Evolutionary conservation across 1,284 basidiomycete species (phyloP).

Genomic region (Austroboletus niveus): DNA sequence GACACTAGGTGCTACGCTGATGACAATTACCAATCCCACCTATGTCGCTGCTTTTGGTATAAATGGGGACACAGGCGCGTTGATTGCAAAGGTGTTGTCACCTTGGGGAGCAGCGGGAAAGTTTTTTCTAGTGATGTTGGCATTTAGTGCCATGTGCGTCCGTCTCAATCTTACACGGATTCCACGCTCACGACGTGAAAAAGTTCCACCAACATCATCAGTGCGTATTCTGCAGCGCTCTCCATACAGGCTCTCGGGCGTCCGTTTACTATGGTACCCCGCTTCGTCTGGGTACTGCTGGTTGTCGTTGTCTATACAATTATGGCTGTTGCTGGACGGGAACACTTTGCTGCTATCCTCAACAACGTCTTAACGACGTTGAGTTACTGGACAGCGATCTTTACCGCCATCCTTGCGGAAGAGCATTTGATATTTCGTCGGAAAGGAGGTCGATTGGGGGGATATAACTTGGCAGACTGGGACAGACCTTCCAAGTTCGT

Average conservation of each 20-base stretch:
- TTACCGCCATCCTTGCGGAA: constrained; percentile 54
- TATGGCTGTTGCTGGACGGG: constrained; percentile 59
- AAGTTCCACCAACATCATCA: constrained; percentile 45
- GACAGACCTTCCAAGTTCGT: constrained; percentile 38
- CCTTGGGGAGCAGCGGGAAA: constrained; percentile 53
- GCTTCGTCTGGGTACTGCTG: constrained; percentile 58
- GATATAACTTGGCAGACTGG: constrained; percentile 57
- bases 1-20: constrained; percentile 53
- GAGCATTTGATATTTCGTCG: constrained; percentile 59
- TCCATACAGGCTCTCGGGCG: constrained; percentile 57
- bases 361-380: constrained; percentile 53
- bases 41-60: constrained; percentile 49
- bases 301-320: constrained; percentile 55
- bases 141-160: constrained; percentile 50
- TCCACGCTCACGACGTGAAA: too few species aligned
- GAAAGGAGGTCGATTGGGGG: constrained; percentile 41
- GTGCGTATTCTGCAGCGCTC: constrained; percentile 56
- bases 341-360: constrained; percentile 59
- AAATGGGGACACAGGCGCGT: constrained; percentile 48
- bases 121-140: constrained; percentile 58
- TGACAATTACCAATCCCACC: constrained; percentile 52
- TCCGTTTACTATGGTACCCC: constrained; percentile 53
- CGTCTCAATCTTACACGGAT: constrained; percentile 38
- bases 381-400: constrained; percentile 64
- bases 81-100: constrained; percentile 42